Percentiles rank a stretch among this genome's conserved stretches.
These are phyloP conservation scores for Rhamnella rubrinervis DNA, from an alignment of 331 rosid genomes.

Conservation along the genomic window DNA sequence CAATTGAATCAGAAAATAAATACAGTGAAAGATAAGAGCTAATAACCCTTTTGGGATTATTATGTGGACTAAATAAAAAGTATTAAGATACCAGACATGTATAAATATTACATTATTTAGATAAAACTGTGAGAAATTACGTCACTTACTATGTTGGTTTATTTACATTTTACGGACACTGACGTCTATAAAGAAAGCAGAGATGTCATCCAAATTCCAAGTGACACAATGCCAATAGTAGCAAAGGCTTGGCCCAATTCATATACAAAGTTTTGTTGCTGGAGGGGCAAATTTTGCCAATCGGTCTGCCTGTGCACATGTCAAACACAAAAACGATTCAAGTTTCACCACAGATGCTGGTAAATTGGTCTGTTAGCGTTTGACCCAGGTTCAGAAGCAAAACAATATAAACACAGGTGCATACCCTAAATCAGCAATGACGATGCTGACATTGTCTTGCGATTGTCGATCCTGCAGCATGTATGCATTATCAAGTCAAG, in stretches of 20 bases:
- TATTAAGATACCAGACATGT: conserved; percentile 45
- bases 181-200: conserved; percentile 45
- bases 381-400: background rate
- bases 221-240: conserved; percentile 58
- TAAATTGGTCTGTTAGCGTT: no score
- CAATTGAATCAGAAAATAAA: background rate
- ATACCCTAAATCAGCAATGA: conserved; percentile 93
- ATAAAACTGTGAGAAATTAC: conserved; percentile 30
- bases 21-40: background rate
- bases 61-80: conserved; percentile 33
- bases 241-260: conserved; percentile 86
- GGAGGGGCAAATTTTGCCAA: conserved; percentile 60
- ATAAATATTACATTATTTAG: conserved; percentile 38
- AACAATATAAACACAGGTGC: conserved; percentile 13
- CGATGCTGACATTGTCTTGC: conserved; percentile 89
- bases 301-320: conserved; percentile 59
- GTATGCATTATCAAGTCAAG: conserved; percentile 16
- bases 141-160: conserved; percentile 16
- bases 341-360: no score
- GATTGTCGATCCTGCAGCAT: conserved; percentile 64
- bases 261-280: conserved; percentile 47
- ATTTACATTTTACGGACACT: conserved; percentile 40
- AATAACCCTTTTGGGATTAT: background rate
- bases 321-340: conserved; percentile 8
- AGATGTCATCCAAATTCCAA: conserved; percentile 73